Conservation (phyloP, 2,329 filamentous ascomycete species). For the Trichoderma koningiopsis region DNA sequence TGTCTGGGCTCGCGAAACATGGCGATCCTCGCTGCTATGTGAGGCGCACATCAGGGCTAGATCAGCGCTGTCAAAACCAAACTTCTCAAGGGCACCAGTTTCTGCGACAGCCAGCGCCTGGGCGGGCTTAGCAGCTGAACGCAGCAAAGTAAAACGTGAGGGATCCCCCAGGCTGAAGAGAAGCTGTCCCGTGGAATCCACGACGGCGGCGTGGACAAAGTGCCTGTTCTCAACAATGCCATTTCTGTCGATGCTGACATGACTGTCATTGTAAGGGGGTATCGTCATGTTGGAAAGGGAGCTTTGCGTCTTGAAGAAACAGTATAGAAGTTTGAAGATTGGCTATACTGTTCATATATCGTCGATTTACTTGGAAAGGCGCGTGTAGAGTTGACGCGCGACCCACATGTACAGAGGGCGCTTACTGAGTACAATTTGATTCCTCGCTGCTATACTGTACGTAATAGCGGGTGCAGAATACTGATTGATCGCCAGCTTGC, state of each 20-base stretch:
- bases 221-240: slow-evolving; percentile 49
- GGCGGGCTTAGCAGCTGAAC: slow-evolving; percentile 50
- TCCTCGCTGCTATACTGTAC: not conserved
- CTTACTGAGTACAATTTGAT: not conserved
- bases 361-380: not conserved
- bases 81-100: slow-evolving; percentile 43
- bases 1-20: slow-evolving; percentile 40
- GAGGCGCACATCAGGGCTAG: slow-evolving; percentile 52
- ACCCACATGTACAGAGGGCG: slow-evolving; percentile 8
- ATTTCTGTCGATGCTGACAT: slow-evolving; percentile 42
- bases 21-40: slow-evolving; percentile 47
- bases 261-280: not conserved
- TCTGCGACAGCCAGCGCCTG: slow-evolving; percentile 49
- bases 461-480: no score
- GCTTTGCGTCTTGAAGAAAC: not conserved
- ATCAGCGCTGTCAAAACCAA: slow-evolving; percentile 44
- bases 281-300: not conserved
- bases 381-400: not conserved
- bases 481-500: no score
- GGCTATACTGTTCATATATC: not conserved
- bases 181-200: slow-evolving; percentile 42
- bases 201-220: slow-evolving; percentile 46
- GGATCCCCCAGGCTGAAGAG: slow-evolving; percentile 47
- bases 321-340: not conserved
- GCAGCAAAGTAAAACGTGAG: slow-evolving; percentile 44